Percentiles rank a stretch among this genome's conserved stretches.
Evolutionary conservation across 768 basidiomycete genomes (phyloP).

Genomic region (Sistotremastrum suecicum): DNA sequence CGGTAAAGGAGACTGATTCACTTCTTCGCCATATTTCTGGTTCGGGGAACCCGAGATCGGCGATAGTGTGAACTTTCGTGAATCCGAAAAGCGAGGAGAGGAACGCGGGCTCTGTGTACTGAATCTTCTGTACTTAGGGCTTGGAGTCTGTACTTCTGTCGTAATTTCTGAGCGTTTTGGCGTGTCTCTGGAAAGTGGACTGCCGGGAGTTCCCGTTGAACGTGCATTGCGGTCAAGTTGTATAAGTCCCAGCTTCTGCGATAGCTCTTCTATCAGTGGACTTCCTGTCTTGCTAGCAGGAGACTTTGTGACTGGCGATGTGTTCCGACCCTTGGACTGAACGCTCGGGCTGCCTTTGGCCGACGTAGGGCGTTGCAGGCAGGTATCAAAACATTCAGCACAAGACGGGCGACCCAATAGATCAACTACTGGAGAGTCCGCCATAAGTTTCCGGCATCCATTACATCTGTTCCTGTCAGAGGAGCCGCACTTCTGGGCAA

Average conservation of each 20-base stretch:
- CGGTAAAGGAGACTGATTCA: no score
- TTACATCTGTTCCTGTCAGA: constrained; percentile 25
- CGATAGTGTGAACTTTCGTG: no score
- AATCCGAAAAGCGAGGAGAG: no score
- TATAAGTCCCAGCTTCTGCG: constrained; percentile 41
- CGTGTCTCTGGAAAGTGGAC: neutral
- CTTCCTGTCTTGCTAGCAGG: constrained; percentile 34
- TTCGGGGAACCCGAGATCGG: no score
- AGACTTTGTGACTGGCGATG: constrained; percentile 21
- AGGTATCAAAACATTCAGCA: constrained; percentile 66
- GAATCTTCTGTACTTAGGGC: no score
- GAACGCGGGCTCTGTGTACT: no score
- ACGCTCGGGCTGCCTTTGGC: constrained; percentile 26
- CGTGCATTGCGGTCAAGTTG: neutral
- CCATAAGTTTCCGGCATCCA: constrained; percentile 59
- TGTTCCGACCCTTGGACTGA: constrained; percentile 17
- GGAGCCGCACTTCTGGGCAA: no score
- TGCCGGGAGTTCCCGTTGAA: neutral
- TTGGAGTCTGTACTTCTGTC: no score
- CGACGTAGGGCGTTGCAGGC: constrained; percentile 36
- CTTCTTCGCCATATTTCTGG: no score
- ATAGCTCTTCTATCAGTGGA: constrained; percentile 50
- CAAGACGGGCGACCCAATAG: constrained; percentile 72
- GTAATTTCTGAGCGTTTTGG: no score
- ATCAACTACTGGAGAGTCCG: constrained; percentile 67